Evolutionary conservation across 805 yeast genomes (phyloP).

Genomic region (Myxozyma udenii): DNA sequence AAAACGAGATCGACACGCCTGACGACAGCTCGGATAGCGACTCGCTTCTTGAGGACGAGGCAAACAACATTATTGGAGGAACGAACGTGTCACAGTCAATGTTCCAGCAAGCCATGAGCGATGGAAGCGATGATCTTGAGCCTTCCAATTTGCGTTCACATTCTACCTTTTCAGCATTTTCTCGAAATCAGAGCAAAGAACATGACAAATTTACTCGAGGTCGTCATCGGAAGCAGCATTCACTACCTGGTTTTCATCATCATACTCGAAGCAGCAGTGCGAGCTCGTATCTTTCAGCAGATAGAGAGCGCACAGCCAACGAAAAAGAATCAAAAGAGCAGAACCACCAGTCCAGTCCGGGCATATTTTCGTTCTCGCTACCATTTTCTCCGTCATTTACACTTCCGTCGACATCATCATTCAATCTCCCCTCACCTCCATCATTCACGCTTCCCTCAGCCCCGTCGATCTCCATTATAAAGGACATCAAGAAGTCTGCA

Average conservation of each 20-base stretch:
- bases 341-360: no score
- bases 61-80: slow-evolving; percentile 10
- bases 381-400: slow-evolving; percentile 10
- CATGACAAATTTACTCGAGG: neutral
- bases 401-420: slow-evolving; percentile 2
- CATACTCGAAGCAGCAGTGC: neutral
- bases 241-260: neutral
- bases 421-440: neutral
- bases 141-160: neutral
- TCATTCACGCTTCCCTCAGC: neutral
- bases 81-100: slow-evolving; percentile 1
- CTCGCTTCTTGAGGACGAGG: slow-evolving; percentile 4
- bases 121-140: no score
- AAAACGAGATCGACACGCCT: no score
- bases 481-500: neutral
- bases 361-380: slow-evolving; percentile 16
- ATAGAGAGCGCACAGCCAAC: no score
- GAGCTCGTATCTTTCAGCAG: no score
- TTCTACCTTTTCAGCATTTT: neutral
- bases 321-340: no score
- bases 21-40: neutral
- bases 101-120: no score
- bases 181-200: neutral
- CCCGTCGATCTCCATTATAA: neutral
- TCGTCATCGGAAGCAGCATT: neutral